These are phyloP conservation scores for Termitomyces sp. DNA, from an alignment of 768 basidiomycete species.

Conservation along the genomic window DNA sequence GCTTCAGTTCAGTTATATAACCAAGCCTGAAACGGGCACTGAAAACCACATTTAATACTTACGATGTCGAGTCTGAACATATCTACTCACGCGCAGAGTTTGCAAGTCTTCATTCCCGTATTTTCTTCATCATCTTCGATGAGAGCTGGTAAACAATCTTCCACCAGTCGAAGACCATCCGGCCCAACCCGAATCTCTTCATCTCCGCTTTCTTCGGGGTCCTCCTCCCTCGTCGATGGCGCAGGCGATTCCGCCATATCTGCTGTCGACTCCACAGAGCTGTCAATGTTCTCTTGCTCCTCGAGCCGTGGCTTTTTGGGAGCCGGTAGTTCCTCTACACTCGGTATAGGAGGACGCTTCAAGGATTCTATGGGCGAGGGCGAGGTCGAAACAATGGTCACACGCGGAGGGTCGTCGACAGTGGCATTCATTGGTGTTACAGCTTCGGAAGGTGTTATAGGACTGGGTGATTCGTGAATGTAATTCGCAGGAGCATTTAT, in stretches of 20 bases:
- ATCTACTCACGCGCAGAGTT: constrained; percentile 48
- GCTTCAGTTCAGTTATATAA: constrained; percentile 26
- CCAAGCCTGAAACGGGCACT: constrained; percentile 35
- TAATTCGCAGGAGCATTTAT: not conserved
- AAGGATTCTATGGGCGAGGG: constrained; percentile 1
- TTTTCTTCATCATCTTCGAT: constrained; percentile 31
- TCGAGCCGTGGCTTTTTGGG: constrained; percentile 14
- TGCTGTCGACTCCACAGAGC: not conserved
- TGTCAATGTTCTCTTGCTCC: not conserved
- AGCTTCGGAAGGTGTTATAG: not conserved
- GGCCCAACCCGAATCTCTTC: constrained; percentile 35
- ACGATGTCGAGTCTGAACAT: not conserved
- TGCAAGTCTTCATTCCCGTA: constrained; percentile 34
- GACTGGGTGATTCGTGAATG: not conserved
- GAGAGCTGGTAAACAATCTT: constrained; percentile 41
- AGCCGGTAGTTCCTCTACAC: not conserved
- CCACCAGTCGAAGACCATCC: constrained; percentile 36
- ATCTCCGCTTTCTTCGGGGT: constrained; percentile 13
- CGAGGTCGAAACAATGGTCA: constrained; percentile 1
- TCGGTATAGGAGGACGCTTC: constrained; percentile 9
- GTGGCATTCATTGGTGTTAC: constrained; percentile 1
- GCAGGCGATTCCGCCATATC: not conserved
- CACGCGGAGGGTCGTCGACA: not conserved
- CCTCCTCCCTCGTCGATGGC: not conserved
- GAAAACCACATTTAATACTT: not conserved